A percentile compares a stretch with the other conserved stretches of the same genome.
Conservation (phyloP, 371 early-diverging fungal species). For the Parasitella parasitica region DNA sequence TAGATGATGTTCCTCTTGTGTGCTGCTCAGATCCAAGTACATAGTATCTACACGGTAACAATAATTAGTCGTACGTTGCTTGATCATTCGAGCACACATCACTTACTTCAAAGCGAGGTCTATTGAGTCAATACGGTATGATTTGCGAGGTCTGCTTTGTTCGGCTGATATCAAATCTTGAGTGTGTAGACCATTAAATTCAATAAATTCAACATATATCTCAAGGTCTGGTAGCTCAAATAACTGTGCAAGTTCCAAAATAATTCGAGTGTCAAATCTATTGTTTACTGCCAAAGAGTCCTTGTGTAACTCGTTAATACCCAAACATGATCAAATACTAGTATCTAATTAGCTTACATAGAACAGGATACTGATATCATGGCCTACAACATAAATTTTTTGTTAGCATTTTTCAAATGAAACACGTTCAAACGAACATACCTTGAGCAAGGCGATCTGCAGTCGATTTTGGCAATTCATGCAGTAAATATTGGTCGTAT, state of each 20-base stretch:
- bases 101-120: not conserved
- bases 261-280: not conserved
- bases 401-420: not conserved
- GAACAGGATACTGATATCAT: constrained; percentile 4
- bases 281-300: not conserved
- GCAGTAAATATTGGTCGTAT: not conserved
- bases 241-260: not conserved
- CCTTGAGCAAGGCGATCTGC: constrained; percentile 5
- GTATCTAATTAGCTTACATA: constrained; percentile 9
- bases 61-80: no score
- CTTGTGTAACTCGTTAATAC: constrained; percentile 1
- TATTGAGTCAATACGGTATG: not conserved
- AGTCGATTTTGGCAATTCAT: not conserved
- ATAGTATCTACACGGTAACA: not conserved
- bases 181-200: not conserved
- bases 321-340: not conserved
- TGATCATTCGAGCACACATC: no score
- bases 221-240: not conserved
- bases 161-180: not conserved
- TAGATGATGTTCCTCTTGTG: not conserved
- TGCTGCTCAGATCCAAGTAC: not conserved
- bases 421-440: not conserved
- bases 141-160: not conserved
- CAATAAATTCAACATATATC: constrained; percentile 1
- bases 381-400: not conserved